Evolutionary conservation across 257 asterid genomes (phyloP).

Genomic region (Salvia miltiorrhiza): DNA sequence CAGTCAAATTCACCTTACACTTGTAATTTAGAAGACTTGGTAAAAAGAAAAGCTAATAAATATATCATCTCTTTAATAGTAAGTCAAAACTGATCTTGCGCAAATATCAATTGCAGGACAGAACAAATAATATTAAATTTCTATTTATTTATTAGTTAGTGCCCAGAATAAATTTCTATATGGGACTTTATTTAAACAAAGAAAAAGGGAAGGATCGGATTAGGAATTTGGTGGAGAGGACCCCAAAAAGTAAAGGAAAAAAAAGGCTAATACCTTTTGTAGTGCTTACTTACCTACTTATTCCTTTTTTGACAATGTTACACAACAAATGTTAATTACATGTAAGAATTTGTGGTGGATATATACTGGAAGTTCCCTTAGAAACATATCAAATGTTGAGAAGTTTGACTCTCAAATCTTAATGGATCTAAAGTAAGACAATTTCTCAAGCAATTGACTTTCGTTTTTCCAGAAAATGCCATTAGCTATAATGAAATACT

Average conservation of each 20-base stretch:
- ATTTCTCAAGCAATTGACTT: conserved; percentile 19
- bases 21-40: too few relatives aligned
- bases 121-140: too few relatives aligned
- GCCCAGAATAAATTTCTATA: background rate
- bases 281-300: conserved; percentile 41
- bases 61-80: too few relatives aligned
- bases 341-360: conserved; percentile 11
- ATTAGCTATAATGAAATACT: background rate
- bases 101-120: too few relatives aligned
- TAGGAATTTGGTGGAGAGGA: conserved; percentile 10
- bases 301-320: conserved; percentile 29
- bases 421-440: conserved; percentile 3
- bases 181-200: background rate
- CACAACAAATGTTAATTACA: conserved; percentile 7
- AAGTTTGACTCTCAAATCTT: conserved; percentile 12
- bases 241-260: background rate
- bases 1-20: too few relatives aligned
- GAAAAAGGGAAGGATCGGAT: background rate
- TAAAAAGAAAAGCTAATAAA: too few relatives aligned
- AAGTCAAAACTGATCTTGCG: too few relatives aligned
- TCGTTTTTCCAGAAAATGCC: background rate
- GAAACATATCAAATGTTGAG: background rate
- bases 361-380: background rate
- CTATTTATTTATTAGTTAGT: background rate
- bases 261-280: conserved; percentile 6